These are phyloP conservation scores for Caloboletus firmus DNA, from an alignment of 1,284 basidiomycete species.

Conservation along the genomic window DNA sequence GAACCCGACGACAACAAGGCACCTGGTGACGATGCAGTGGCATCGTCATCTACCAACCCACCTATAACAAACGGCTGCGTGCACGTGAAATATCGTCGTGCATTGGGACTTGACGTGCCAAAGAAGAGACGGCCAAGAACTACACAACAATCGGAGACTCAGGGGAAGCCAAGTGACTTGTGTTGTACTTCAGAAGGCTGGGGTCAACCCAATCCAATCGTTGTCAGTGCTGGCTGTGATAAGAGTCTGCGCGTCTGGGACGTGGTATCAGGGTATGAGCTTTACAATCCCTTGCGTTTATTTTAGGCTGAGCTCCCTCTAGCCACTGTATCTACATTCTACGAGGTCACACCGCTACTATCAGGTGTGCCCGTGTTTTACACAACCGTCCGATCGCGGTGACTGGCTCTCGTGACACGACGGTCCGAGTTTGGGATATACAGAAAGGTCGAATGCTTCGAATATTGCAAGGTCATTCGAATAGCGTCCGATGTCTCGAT, in stretches of 20 bases:
- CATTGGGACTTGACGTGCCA: conserved; percentile 29
- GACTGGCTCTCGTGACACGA: conserved; percentile 86
- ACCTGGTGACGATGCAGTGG: conserved; percentile 4
- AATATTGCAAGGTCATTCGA: conserved; percentile 76
- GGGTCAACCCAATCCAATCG: conserved; percentile 65
- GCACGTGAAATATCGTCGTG: conserved; percentile 30
- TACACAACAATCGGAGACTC: conserved; percentile 6
- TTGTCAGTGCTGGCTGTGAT: conserved; percentile 94
- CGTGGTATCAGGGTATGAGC: conserved; percentile 70
- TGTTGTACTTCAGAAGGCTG: conserved; percentile 62
- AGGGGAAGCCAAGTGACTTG: conserved; percentile 53
- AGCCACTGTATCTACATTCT: conserved; percentile 82
- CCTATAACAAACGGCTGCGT: conserved; percentile 26
- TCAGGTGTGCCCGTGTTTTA: conserved; percentile 88
- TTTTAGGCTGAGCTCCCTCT: conserved; percentile 4
- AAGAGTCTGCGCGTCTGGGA: conserved; percentile 92
- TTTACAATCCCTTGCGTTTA: background rate
- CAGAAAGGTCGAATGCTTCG: conserved; percentile 72
- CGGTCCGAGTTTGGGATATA: conserved; percentile 92
- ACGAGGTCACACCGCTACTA: conserved; percentile 86
- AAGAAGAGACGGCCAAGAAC: conserved; percentile 16
- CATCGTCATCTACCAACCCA: background rate
- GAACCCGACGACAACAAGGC: conserved; percentile 21
- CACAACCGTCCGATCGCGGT: conserved; percentile 87
- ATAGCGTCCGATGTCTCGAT: conserved; percentile 88